Conservation (phyloP, 179 eudicot genomes). For the Camellia oleifera region DNA sequence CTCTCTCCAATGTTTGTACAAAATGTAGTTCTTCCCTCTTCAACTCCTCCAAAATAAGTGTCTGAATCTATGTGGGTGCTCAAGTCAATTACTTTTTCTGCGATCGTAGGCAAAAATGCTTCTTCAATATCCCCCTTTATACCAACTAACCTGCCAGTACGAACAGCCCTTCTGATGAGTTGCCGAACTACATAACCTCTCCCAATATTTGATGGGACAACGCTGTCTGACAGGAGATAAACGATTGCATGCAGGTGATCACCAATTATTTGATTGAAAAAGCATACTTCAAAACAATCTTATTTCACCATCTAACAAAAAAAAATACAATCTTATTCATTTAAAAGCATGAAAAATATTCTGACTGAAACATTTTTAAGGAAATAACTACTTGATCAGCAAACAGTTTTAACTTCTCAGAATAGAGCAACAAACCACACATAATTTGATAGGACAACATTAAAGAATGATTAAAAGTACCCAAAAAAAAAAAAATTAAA, state of each 20-base stretch:
- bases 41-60: constrained; percentile 79
- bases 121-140: constrained; percentile 75
- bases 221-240: constrained; percentile 88
- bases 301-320: too few relatives aligned
- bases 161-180: constrained; percentile 88
- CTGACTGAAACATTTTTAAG: too few relatives aligned
- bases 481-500: too few relatives aligned
- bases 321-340: too few relatives aligned
- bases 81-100: constrained; percentile 74
- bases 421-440: too few relatives aligned
- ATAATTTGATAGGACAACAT: too few relatives aligned
- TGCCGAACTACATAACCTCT: constrained; percentile 95
- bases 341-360: too few relatives aligned
- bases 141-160: constrained; percentile 85
- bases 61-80: constrained; percentile 77
- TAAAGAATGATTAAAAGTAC: too few relatives aligned
- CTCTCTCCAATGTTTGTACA: constrained; percentile 85
- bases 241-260: constrained; percentile 94
- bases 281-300: too few relatives aligned
- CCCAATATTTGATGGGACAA: constrained; percentile 86
- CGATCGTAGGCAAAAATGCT: constrained; percentile 72
- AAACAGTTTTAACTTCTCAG: too few relatives aligned
- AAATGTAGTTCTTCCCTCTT: constrained; percentile 85
- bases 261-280: constrained; percentile 43
- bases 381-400: too few relatives aligned